Conservation (phyloP, 2,329 filamentous ascomycete genomes). For the Talaromyces funiculosus region DNA sequence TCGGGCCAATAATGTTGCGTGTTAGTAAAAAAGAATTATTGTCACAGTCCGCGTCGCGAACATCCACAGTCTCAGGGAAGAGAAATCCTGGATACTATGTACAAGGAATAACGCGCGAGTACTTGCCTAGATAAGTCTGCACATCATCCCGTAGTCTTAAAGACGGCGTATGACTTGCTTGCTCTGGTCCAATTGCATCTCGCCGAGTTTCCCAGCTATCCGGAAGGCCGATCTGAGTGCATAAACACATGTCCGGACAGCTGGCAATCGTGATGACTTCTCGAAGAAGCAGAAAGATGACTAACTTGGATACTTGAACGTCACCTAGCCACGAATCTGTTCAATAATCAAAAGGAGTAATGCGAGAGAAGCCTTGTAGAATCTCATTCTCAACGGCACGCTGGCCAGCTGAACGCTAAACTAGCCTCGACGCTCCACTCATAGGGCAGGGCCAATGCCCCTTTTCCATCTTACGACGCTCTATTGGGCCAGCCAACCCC, state of each 20-base stretch:
- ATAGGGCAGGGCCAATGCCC: not conserved
- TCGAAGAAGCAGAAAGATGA: not conserved
- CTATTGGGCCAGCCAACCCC: not conserved
- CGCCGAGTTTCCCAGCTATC: not conserved
- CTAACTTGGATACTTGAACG: not conserved
- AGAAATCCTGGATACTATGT: no score
- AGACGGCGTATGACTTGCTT: not conserved
- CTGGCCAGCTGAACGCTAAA: not conserved
- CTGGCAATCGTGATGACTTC: not conserved
- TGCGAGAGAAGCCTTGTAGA: not conserved
- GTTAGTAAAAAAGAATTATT: no score
- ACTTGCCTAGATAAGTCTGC: not conserved
- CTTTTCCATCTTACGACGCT: not conserved
- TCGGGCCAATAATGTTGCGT: not conserved
- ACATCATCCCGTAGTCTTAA: not conserved
- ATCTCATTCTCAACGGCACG: not conserved
- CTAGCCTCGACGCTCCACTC: not conserved
- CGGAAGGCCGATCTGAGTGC: not conserved
- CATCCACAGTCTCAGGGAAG: no score
- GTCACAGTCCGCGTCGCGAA: no score
- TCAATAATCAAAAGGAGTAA: not conserved
- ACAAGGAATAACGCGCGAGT: no score
- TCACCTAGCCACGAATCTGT: not conserved
- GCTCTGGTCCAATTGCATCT: not conserved
- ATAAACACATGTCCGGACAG: not conserved